Conservation (phyloP, 192 early-diverging fungal genomes). For the Coemansia sp. region DNA sequence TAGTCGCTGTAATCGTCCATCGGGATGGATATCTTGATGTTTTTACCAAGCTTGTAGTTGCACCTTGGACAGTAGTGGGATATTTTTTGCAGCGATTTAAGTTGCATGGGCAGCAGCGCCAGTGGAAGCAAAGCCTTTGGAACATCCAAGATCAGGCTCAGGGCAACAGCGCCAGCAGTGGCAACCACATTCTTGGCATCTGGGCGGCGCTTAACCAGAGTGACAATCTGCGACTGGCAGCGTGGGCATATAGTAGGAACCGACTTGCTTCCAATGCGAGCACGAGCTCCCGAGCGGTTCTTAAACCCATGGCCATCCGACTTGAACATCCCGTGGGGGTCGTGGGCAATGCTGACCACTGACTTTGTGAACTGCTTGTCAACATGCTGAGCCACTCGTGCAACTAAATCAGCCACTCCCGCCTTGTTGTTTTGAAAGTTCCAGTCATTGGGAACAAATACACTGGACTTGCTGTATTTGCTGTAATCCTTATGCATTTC, state of each 20-base stretch:
- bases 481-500: not conserved
- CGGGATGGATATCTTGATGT: conserved; percentile 33
- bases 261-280: conserved; percentile 31
- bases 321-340: conserved; percentile 41
- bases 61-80: conserved; percentile 40
- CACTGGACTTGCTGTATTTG: conserved; percentile 25
- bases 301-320: conserved; percentile 12
- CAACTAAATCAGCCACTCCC: conserved; percentile 26
- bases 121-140: conserved; percentile 32
- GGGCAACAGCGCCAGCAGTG: conserved; percentile 25
- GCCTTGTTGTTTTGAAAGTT: conserved; percentile 17
- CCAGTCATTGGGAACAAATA: conserved; percentile 44
- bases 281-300: conserved; percentile 10
- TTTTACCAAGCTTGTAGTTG: conserved; percentile 47
- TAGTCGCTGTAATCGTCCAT: not conserved
- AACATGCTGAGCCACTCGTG: conserved; percentile 18
- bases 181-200: conserved; percentile 27
- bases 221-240: conserved; percentile 31
- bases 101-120: conserved; percentile 40
- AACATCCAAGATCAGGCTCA: conserved; percentile 21
- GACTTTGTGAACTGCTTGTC: conserved; percentile 28
- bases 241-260: conserved; percentile 35
- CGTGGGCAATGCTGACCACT: conserved; percentile 33
- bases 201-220: conserved; percentile 32
- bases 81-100: conserved; percentile 30